Conservation (phyloP, 1,139 yeast species). For the Eremothecium cymbalariae region DNA sequence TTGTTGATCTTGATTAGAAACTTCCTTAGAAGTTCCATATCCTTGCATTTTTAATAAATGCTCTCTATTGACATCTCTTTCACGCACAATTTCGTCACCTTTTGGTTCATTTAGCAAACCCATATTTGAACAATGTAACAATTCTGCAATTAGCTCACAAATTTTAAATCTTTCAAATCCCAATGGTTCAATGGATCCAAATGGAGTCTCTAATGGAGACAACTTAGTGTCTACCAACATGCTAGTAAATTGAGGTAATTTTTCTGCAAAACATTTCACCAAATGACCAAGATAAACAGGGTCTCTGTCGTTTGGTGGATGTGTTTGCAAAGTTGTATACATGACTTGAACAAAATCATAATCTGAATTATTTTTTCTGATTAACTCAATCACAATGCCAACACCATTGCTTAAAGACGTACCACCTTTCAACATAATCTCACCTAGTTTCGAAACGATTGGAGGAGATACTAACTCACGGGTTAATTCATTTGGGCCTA, state of each 20-base stretch:
- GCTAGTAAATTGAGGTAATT: constrained; percentile 61
- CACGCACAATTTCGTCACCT: constrained; percentile 69
- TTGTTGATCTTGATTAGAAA: constrained; percentile 7
- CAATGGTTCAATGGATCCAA: constrained; percentile 74
- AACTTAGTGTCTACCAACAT: constrained; percentile 38
- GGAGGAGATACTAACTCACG: constrained; percentile 77
- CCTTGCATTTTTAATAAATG: constrained; percentile 11
- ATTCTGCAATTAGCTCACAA: constrained; percentile 91
- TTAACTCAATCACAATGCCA: constrained; percentile 89
- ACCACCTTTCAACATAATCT: constrained; percentile 87
- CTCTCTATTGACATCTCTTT: constrained; percentile 62
- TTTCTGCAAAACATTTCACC: constrained; percentile 68
- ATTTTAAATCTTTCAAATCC: constrained; percentile 95
- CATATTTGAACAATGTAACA: constrained; percentile 95
- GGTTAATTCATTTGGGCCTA: constrained; percentile 93
- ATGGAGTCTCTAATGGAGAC: constrained; percentile 54
- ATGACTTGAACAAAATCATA: constrained; percentile 87
- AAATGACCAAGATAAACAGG: constrained; percentile 89
- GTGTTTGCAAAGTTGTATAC: constrained; percentile 78
- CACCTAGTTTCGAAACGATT: constrained; percentile 56
- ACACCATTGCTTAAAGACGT: constrained; percentile 92
- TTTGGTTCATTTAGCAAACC: constrained; percentile 76
- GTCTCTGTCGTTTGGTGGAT: constrained; percentile 92
- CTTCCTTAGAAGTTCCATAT: constrained; percentile 2
- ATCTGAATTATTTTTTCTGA: constrained; percentile 91